Evolutionary conservation across 1,139 yeast genomes (phyloP), one percentile per base, ranked within the genome.

Genomic region (Yamadazyma blattariae): DNA sequence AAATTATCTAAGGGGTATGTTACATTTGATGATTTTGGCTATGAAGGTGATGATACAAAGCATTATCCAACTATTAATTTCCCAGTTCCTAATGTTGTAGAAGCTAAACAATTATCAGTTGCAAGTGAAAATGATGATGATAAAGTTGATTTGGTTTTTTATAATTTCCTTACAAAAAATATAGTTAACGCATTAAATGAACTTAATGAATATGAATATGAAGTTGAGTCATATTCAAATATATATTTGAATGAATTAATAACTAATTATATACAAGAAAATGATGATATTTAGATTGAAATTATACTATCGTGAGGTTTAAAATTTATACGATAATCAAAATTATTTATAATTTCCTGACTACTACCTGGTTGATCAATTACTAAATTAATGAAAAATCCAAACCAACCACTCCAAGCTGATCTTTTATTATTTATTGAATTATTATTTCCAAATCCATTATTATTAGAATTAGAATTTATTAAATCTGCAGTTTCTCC

Each of bases 11-110:
- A 74, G 36, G 97, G 98, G 0, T 85, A 85, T 49, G 81, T 79
- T 0, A 89, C 98, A 0, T 53, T 62, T 33, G 98, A 92, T 55
- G 97, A 89, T 51, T 71, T 74, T 48, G 97, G 97, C 0, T 57
- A 65, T 41, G 79, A 78, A 44, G 98, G 98, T 12, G 98, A 92
- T 53, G 97, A 92, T 52, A 88, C 96, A 0, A 64, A 73, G 1
- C 98, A 92, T 57, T 69, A 66, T 37, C 74, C 84, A 1, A 74
- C 83, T 37, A 65, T 67, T 0, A 66, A 71, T 40, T 82, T 71
- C 51, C 74, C 73, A 5, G 67, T 86, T 4, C 95, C 96, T 3
- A 88, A 87, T 48, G 94, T 87, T 5, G 78, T 90, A 13, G 83
- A 79, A 48, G 60, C 82, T 1, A 40, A 59, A 15, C 36, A 47